Evolutionary conservation across 768 basidiomycete genomes (phyloP).

Genomic region (Trametes punicea): DNA sequence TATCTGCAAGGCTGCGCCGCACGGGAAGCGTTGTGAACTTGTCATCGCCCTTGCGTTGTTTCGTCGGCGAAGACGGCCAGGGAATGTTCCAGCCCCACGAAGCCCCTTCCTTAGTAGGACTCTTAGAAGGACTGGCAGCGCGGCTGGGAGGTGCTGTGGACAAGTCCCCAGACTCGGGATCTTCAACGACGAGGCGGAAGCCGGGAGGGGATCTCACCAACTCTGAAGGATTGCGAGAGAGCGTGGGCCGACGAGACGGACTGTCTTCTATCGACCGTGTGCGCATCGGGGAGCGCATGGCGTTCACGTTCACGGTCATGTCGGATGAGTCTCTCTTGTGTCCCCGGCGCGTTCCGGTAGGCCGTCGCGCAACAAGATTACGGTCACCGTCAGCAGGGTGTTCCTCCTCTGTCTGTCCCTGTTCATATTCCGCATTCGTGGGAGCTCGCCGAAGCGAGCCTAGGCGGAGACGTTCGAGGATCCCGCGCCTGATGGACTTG

Average conservation of each 20-base stretch:
- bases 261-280: constrained; percentile 18
- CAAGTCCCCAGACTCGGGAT: constrained; percentile 26
- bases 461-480: constrained; percentile 38
- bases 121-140: not conserved
- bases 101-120: constrained; percentile 13
- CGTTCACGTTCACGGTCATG: not conserved
- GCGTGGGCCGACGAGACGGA: constrained; percentile 16
- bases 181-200: constrained; percentile 43
- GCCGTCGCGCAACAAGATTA: not conserved
- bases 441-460: constrained; percentile 32
- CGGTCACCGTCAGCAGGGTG: not conserved
- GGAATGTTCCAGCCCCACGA: constrained; percentile 19
- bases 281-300: constrained; percentile 3
- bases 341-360: not conserved
- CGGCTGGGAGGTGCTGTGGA: constrained; percentile 11
- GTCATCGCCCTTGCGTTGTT: constrained; percentile 28
- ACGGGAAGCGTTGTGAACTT: constrained; percentile 40
- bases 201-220: constrained; percentile 32
- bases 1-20: constrained; percentile 31
- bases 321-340: constrained; percentile 14
- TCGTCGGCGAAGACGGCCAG: constrained; percentile 23
- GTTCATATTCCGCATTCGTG: not conserved
- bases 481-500: constrained; percentile 50
- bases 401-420: not conserved
- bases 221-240: not conserved